A percentile compares a stretch with the other conserved stretches of the same genome.
phyloP scores from a whole-genome alignment of 2,329 filamentous ascomycete species.

The Hysterium pulicare region DNA sequence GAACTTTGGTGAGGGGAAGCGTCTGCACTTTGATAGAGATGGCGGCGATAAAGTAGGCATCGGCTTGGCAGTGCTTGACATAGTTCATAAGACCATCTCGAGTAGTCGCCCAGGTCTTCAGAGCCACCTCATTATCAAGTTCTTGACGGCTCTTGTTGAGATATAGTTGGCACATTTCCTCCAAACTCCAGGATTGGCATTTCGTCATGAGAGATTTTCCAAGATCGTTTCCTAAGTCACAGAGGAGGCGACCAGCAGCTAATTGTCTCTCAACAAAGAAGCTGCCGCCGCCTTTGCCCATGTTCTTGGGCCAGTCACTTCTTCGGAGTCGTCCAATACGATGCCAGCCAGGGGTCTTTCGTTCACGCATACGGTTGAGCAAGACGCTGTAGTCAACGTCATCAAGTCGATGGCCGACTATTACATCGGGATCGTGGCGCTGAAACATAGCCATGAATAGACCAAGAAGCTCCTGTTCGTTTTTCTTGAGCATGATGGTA shows the following conservation, averaged over 20 bases:
- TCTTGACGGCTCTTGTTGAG: slow-evolving; percentile 75
- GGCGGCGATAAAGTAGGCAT: slow-evolving; percentile 94
- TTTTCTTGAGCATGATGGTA: slow-evolving; percentile 75
- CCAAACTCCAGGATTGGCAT: slow-evolving; percentile 96
- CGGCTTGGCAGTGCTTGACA: slow-evolving; percentile 86
- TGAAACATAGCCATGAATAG: slow-evolving; percentile 89
- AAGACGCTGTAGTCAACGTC: slow-evolving; percentile 94
- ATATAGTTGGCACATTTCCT: slow-evolving; percentile 94
- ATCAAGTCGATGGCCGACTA: slow-evolving; percentile 93
- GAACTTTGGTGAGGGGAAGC: slow-evolving; percentile 86
- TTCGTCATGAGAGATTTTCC: slow-evolving; percentile 96
- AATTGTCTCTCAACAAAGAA: slow-evolving; percentile 92
- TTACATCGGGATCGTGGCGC: slow-evolving; percentile 84
- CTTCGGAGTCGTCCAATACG: slow-evolving; percentile 83
- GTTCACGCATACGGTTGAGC: slow-evolving; percentile 79
- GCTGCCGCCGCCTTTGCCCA: slow-evolving; percentile 80
- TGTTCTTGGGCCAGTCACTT: slow-evolving; percentile 79
- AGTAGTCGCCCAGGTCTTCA: slow-evolving; percentile 82
- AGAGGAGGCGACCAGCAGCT: slow-evolving; percentile 82
- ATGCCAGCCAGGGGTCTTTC: slow-evolving; percentile 92
- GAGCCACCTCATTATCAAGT: slow-evolving; percentile 79
- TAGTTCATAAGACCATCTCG: slow-evolving; percentile 90
- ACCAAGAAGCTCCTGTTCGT: slow-evolving; percentile 78
- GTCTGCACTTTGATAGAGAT: slow-evolving; percentile 86
- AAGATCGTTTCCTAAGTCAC: slow-evolving; percentile 92